phyloP scores from a whole-genome alignment of 1,284 basidiomycete species.

The Moesziomyces sp. region DNA sequence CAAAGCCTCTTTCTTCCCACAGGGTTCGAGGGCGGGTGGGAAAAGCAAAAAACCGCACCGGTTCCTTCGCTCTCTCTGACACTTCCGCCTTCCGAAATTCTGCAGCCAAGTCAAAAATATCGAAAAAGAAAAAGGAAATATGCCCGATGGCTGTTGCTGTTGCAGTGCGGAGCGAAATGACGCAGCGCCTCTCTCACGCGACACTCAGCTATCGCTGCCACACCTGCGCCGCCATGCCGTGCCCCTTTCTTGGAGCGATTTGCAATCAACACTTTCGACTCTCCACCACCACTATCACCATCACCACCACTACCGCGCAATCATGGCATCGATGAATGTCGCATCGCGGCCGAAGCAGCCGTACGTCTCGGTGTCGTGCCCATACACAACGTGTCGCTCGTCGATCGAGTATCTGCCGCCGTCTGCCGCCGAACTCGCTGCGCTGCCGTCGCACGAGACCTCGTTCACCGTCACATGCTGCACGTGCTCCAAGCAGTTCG shows the following conservation, averaged over 20 bases:
- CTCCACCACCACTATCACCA: slow-evolving; percentile 1
- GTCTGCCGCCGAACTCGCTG: slow-evolving; percentile 27
- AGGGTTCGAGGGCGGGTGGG: neutral
- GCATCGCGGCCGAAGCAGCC: slow-evolving; percentile 60
- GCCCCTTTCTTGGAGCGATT: neutral
- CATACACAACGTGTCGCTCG: slow-evolving; percentile 58
- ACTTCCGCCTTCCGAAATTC: slow-evolving; percentile 31
- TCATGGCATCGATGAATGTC: slow-evolving; percentile 43
- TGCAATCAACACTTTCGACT: slow-evolving; percentile 1
- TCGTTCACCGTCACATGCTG: slow-evolving; percentile 65
- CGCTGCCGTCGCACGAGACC: slow-evolving; percentile 50
- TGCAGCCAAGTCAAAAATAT: neutral
- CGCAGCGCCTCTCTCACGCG: slow-evolving; percentile 11
- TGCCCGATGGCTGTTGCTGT: no score
- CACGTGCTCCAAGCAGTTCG: slow-evolving; percentile 61
- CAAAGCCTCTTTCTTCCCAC: neutral
- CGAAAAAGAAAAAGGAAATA: neutral
- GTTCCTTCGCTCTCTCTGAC: slow-evolving; percentile 1
- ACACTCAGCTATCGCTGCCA: slow-evolving; percentile 1
- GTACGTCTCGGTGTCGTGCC: slow-evolving; percentile 57
- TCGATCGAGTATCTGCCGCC: slow-evolving; percentile 64
- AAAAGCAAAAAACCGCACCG: neutral
- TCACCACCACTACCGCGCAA: neutral
- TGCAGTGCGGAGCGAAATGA: no score
- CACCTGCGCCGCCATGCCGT: no score